Percentiles rank a stretch among this genome's conserved stretches.
phyloP scores from a whole-genome alignment of 495 filamentous ascomycete species.

The Delitschia confertaspora region DNA sequence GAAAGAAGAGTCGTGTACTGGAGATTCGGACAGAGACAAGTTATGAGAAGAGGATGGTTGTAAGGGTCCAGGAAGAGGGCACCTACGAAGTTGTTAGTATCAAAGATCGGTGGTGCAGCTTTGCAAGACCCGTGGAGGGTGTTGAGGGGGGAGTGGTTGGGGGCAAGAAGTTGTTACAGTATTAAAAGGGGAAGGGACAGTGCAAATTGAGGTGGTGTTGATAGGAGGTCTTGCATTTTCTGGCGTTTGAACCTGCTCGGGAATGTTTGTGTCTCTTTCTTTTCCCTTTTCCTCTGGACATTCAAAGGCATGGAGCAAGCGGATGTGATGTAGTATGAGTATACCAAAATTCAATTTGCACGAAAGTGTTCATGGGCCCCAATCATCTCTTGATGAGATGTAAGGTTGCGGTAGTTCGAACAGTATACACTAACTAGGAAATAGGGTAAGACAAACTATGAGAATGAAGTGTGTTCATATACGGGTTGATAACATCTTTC shows the following conservation, averaged over 20 bases:
- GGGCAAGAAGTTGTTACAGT: slow-evolving; percentile 35
- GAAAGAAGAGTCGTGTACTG: slow-evolving; percentile 51
- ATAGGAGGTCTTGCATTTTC: slow-evolving; percentile 9
- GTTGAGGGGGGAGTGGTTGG: slow-evolving; percentile 29
- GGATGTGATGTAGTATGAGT: too few relatives aligned
- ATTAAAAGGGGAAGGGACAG: slow-evolving; percentile 21
- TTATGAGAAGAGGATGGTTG: slow-evolving; percentile 66
- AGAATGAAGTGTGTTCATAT: too few relatives aligned
- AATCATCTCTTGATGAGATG: too few relatives aligned
- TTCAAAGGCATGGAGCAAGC: too few relatives aligned
- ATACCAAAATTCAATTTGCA: too few relatives aligned
- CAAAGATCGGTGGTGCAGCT: slow-evolving; percentile 82
- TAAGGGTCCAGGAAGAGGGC: slow-evolving; percentile 81
- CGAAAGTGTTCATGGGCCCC: too few relatives aligned
- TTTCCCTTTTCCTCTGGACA: too few relatives aligned
- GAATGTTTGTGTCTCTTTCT: too few relatives aligned
- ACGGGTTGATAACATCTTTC: too few relatives aligned
- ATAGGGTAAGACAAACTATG: too few relatives aligned
- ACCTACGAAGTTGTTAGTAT: slow-evolving; percentile 95
- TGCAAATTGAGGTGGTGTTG: slow-evolving; percentile 7
- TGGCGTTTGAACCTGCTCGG: slow-evolving; percentile 4
- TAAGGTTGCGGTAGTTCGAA: too few relatives aligned
- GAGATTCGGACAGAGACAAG: slow-evolving; percentile 84
- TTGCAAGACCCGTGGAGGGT: slow-evolving; percentile 54
- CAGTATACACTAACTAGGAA: too few relatives aligned